A percentile compares a stretch with the other conserved stretches of the same genome.
Conservation (phyloP, 495 filamentous ascomycete species). For the Trypethelium eluteriae region DNA sequence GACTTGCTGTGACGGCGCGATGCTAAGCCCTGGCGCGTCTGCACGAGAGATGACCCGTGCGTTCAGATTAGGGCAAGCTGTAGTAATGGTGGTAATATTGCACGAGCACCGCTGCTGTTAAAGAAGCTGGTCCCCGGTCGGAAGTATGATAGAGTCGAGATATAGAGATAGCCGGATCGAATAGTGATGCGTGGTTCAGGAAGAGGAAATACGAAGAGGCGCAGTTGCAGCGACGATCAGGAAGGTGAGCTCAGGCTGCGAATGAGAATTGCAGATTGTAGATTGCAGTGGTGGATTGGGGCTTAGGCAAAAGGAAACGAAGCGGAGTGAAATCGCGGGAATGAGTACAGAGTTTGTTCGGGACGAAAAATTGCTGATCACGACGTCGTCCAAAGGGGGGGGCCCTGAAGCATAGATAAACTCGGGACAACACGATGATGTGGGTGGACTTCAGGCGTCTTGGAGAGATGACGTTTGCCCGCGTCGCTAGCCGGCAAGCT, state of each 20-base stretch:
- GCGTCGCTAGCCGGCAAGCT: constrained; percentile 9
- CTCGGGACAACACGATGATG: constrained; percentile 12
- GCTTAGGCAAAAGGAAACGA: too few relatives aligned
- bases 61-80: background rate
- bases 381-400: constrained; percentile 11
- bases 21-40: constrained; percentile 7
- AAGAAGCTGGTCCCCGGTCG: too few relatives aligned
- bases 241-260: background rate
- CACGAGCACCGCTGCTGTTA: too few relatives aligned
- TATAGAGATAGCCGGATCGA: background rate
- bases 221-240: constrained; percentile 3
- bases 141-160: too few relatives aligned
- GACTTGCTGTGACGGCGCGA: constrained; percentile 10
- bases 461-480: constrained; percentile 11
- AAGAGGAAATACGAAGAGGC: background rate
- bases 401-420: constrained; percentile 7
- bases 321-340: background rate
- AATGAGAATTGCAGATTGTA: background rate
- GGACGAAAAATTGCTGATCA: constrained; percentile 11
- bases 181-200: background rate
- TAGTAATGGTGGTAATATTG: too few relatives aligned
- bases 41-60: constrained; percentile 8
- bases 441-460: constrained; percentile 11
- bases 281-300: too few relatives aligned
- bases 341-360: background rate